Evolutionary conservation across 805 yeast genomes (phyloP).

Genomic region (Wickerhamomyces alni): DNA sequence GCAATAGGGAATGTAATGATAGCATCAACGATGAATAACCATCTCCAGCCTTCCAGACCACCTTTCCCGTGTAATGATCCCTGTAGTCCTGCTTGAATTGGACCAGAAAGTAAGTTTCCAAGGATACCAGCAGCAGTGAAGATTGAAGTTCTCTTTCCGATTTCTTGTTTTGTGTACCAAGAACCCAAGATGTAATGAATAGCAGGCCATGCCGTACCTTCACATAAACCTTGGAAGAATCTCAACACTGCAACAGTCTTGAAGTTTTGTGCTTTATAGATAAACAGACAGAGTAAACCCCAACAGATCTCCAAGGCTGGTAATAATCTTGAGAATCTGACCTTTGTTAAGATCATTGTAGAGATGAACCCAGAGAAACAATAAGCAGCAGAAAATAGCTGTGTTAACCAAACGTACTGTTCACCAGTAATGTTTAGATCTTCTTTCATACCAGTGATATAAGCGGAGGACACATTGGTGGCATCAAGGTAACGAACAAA

Average conservation of each 20-base stretch:
- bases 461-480: slow-evolving; percentile 52
- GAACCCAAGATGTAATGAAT: slow-evolving; percentile 51
- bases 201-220: slow-evolving; percentile 56
- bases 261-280: slow-evolving; percentile 4
- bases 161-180: slow-evolving; percentile 49
- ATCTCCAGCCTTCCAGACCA: slow-evolving; percentile 27
- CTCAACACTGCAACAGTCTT: slow-evolving; percentile 40
- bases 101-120: slow-evolving; percentile 23
- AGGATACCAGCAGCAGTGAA: slow-evolving; percentile 17
- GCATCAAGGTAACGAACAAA: slow-evolving; percentile 48
- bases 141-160: slow-evolving; percentile 56
- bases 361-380: slow-evolving; percentile 6
- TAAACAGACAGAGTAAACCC: slow-evolving; percentile 46
- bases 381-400: slow-evolving; percentile 5
- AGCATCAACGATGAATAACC: slow-evolving; percentile 42
- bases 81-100: slow-evolving; percentile 37
- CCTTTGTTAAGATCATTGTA: slow-evolving; percentile 3
- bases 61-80: slow-evolving; percentile 30
- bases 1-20: slow-evolving; percentile 44
- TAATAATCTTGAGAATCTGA: slow-evolving; percentile 4
- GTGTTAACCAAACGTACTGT: slow-evolving; percentile 22
- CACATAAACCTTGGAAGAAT: slow-evolving; percentile 56
- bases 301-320: slow-evolving; percentile 5
- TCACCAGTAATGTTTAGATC: slow-evolving; percentile 46
- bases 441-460: slow-evolving; percentile 48